These are phyloP conservation scores for Pleurozium schreberi DNA, from an alignment of 225 moss, liverwort and hornwort genomes.

Conservation along the genomic window DNA sequence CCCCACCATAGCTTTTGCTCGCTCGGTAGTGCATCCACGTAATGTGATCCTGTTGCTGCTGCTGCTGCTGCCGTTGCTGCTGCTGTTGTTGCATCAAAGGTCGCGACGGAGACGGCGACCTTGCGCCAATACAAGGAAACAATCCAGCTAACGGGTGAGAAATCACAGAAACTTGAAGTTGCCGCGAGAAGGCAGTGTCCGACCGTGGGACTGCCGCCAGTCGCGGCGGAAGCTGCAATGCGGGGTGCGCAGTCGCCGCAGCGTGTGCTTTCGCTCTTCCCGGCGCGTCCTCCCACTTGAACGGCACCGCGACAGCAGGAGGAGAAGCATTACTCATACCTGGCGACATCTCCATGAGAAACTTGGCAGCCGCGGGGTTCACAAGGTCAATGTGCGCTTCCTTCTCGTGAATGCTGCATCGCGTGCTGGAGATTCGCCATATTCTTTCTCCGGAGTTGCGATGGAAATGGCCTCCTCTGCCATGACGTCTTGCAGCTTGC, in stretches of 20 bases:
- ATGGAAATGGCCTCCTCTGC: constrained; percentile 1
- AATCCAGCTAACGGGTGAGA: constrained; percentile 24
- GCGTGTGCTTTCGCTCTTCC: constrained; percentile 56
- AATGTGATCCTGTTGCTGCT: background rate
- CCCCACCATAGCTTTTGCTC: constrained; percentile 8
- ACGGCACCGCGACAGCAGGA: constrained; percentile 58
- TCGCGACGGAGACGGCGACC: constrained; percentile 1
- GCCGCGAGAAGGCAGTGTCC: constrained; percentile 6
- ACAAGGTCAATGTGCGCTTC: constrained; percentile 62
- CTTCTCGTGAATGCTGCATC: constrained; percentile 37
- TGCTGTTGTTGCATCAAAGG: background rate
- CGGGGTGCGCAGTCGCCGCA: background rate
- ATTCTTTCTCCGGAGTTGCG: constrained; percentile 7
- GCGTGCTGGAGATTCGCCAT: constrained; percentile 36
- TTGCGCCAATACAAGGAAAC: constrained; percentile 22
- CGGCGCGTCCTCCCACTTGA: constrained; percentile 90
- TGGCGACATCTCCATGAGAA: constrained; percentile 48
- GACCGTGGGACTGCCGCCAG: constrained; percentile 9
- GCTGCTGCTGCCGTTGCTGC: background rate
- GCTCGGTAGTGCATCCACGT: constrained; percentile 11
- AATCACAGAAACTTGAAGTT: constrained; percentile 12
- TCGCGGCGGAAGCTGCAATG: constrained; percentile 39
- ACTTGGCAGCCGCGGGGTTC: constrained; percentile 57
- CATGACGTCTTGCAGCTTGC: background rate
- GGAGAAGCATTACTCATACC: background rate